Evolutionary conservation across 2,329 filamentous ascomycete genomes (phyloP).

Genomic region (Ophiostoma sp.): DNA sequence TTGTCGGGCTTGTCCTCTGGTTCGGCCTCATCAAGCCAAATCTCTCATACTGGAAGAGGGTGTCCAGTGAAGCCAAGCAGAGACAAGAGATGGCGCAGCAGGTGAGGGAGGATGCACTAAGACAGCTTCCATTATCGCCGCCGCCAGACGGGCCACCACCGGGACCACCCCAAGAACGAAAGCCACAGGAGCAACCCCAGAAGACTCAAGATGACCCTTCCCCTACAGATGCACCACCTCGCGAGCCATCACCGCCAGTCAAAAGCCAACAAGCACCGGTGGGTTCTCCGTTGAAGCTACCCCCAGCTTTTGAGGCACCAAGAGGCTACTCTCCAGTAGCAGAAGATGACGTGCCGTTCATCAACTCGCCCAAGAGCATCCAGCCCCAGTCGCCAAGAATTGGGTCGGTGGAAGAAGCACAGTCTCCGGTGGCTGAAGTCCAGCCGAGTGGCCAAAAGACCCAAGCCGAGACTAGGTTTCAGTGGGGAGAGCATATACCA

Average conservation of each 20-base stretch:
- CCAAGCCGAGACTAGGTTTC: neutral
- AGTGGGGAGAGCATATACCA: neutral
- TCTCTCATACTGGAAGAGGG: neutral
- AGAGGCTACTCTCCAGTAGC: neutral
- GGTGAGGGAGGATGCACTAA: neutral
- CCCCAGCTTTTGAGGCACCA: neutral
- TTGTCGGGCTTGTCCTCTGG: slow-evolving; percentile 34
- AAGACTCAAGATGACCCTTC: neutral
- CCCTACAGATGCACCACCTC: neutral
- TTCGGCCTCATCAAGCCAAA: slow-evolving; percentile 27
- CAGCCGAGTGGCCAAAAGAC: neutral
- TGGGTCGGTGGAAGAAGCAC: neutral
- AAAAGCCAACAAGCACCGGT: neutral
- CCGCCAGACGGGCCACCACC: neutral
- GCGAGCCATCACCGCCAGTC: neutral
- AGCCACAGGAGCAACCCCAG: neutral
- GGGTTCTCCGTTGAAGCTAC: neutral
- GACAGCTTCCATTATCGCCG: neutral
- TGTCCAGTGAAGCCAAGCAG: neutral
- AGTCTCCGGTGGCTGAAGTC: neutral
- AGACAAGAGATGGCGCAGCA: neutral
- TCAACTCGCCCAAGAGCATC: neutral
- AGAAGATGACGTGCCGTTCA: neutral
- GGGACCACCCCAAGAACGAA: neutral
- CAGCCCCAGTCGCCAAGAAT: neutral